Percentiles rank a stretch among this genome's conserved stretches.
Evolutionary conservation across 1,139 yeast genomes (phyloP).

Genomic region (Entelexis sorbosivorans): DNA sequence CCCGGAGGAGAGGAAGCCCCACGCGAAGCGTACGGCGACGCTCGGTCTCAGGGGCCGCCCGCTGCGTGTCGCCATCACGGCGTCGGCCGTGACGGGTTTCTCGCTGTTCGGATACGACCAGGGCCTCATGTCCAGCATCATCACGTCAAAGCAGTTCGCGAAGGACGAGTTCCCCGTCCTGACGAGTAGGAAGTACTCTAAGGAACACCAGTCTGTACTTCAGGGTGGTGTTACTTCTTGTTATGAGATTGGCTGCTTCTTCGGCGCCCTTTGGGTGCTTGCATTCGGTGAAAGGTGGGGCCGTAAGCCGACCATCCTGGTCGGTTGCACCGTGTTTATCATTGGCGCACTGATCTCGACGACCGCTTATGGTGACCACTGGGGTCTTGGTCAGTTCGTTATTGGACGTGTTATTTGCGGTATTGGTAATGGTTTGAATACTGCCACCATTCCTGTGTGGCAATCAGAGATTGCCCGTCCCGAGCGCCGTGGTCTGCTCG

Average conservation of each 20-base stretch:
- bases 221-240: conserved; percentile 66
- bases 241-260: conserved; percentile 25
- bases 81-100: conserved; percentile 49
- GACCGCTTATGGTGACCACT: conserved; percentile 24
- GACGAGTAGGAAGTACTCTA: not conserved
- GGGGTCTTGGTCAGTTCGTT: conserved; percentile 36
- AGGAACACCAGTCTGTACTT: conserved; percentile 26
- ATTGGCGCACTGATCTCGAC: conserved; percentile 26
- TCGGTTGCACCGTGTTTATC: conserved; percentile 25
- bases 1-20: conserved; percentile 19
- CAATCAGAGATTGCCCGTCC: conserved; percentile 52
- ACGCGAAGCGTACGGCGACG: conserved; percentile 27
- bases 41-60: conserved; percentile 35
- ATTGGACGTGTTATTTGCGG: conserved; percentile 50
- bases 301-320: conserved; percentile 30
- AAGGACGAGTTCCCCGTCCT: conserved; percentile 26
- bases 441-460: conserved; percentile 51
- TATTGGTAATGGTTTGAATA: conserved; percentile 50
- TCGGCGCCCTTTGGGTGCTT: conserved; percentile 24
- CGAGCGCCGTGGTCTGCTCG: conserved; percentile 44
- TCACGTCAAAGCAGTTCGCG: conserved; percentile 51
- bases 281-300: conserved; percentile 29
- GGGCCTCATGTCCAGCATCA: conserved; percentile 38
- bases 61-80: conserved; percentile 41
- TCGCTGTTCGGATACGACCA: conserved; percentile 32